Evolutionary conservation across 345 rosid genomes (phyloP).

Genomic region (Boechera stricta): DNA sequence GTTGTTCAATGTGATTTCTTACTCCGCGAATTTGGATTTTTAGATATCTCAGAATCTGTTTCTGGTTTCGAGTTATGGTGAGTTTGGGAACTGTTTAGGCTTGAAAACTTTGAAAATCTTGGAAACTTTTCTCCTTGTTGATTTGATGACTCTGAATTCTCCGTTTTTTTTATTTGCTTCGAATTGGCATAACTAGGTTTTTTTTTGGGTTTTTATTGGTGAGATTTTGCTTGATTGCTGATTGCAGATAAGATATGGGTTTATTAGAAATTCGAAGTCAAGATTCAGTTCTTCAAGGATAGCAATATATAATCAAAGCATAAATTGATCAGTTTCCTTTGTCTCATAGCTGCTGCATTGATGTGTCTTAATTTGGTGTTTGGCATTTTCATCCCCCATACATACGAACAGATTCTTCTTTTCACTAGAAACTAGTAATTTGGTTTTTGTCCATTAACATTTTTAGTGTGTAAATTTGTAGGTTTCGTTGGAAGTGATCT

Average conservation of each 20-base stretch:
- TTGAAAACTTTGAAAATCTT: not conserved
- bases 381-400: not conserved
- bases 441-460: not conserved
- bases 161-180: not conserved
- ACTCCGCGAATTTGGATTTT: not conserved
- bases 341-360: not conserved
- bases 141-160: constrained; percentile 16
- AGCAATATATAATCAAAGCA: not conserved
- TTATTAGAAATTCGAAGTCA: not conserved
- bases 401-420: not conserved
- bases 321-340: not conserved
- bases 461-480: constrained; percentile 6
- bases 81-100: not conserved
- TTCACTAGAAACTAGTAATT: not conserved
- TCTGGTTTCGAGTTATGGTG: not conserved
- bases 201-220: not conserved
- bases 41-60: not conserved
- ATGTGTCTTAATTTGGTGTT: not conserved
- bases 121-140: not conserved
- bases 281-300: not conserved
- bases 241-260: not conserved
- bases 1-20: constrained; percentile 18
- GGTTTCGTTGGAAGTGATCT: constrained; percentile 8
- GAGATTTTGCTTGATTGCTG: not conserved
- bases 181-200: not conserved